Percentiles rank a stretch among this genome's conserved stretches.
phyloP scores from a whole-genome alignment of 164 flowering plant genomes.

The Platanus orientalis region DNA sequence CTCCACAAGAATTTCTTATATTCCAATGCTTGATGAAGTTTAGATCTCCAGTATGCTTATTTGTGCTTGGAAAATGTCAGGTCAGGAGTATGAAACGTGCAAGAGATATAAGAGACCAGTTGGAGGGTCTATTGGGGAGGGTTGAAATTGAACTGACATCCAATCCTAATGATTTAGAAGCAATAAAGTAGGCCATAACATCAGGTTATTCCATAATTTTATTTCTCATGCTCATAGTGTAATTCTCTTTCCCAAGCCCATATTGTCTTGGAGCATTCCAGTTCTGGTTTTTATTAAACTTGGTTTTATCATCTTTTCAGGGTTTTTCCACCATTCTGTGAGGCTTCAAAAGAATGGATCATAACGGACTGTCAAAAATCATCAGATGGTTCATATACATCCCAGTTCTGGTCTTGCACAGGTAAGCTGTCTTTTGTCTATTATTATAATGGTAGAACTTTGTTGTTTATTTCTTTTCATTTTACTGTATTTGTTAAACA shows the following conservation, averaged over 20 bases:
- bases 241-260: not conserved
- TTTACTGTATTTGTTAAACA: not conserved
- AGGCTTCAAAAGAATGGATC: constrained; percentile 82
- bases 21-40: too few relatives aligned
- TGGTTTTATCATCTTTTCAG: constrained; percentile 27
- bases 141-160: constrained; percentile 80
- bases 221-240: too few relatives aligned
- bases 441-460: not conserved
- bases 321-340: constrained; percentile 89
- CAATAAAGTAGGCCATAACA: constrained; percentile 77
- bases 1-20: too few relatives aligned
- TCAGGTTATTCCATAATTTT: constrained; percentile 54
- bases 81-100: constrained; percentile 98
- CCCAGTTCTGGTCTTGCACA: constrained; percentile 92
- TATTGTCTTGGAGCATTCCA: not conserved
- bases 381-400: constrained; percentile 87
- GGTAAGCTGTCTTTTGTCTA: constrained; percentile 32
- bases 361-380: constrained; percentile 85
- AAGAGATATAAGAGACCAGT: constrained; percentile 83
- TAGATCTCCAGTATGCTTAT: not conserved
- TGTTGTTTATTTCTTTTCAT: not conserved
- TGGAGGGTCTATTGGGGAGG: constrained; percentile 89
- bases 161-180: constrained; percentile 59
- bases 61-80: constrained; percentile 28
- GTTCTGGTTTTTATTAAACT: constrained; percentile 7